A percentile compares a stretch with the other conserved stretches of the same genome.
Conservation (phyloP, 139 green algal genomes). For the Chlamydomonas sp. region DNA sequence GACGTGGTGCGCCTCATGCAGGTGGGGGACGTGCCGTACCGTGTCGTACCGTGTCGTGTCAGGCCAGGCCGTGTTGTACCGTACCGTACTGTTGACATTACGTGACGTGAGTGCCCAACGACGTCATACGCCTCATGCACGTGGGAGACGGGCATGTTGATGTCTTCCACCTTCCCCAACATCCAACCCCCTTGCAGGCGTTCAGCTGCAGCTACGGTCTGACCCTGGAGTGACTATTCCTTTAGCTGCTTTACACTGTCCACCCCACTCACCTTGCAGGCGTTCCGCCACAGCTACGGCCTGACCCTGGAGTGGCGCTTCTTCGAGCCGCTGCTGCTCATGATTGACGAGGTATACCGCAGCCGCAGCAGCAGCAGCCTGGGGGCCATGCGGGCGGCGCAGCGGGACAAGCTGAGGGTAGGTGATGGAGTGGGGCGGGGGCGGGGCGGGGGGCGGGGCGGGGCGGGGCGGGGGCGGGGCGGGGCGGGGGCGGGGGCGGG, state of each 20-base stretch:
- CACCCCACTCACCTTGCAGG: background rate
- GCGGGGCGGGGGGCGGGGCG: background rate
- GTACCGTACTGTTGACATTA: too few species aligned
- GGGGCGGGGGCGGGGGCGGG: background rate
- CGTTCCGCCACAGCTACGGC: slow-evolving; percentile 43
- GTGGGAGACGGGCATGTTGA: background rate
- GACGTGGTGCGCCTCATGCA: slow-evolving; percentile 52
- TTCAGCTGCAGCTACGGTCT: slow-evolving; percentile 32
- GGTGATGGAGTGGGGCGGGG: background rate
- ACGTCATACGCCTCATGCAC: too few species aligned
- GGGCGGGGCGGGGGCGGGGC: background rate
- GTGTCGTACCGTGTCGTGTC: too few species aligned
- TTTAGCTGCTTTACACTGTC: background rate
- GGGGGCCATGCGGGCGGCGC: slow-evolving; percentile 5
- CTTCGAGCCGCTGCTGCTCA: slow-evolving; percentile 57
- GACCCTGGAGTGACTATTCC: background rate
- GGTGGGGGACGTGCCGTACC: background rate
- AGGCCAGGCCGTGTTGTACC: too few species aligned
- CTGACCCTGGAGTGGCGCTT: slow-evolving; percentile 27
- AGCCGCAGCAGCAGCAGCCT: background rate
- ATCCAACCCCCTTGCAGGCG: slow-evolving; percentile 4
- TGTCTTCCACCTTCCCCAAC: background rate
- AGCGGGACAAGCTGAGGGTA: slow-evolving; percentile 20
- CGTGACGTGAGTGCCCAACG: background rate
- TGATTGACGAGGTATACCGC: slow-evolving; percentile 57